Evolutionary conservation across 2,329 filamentous ascomycete species (phyloP), one percentile per base, ranked within the genome.

Genomic region (Claviceps digitariae): DNA sequence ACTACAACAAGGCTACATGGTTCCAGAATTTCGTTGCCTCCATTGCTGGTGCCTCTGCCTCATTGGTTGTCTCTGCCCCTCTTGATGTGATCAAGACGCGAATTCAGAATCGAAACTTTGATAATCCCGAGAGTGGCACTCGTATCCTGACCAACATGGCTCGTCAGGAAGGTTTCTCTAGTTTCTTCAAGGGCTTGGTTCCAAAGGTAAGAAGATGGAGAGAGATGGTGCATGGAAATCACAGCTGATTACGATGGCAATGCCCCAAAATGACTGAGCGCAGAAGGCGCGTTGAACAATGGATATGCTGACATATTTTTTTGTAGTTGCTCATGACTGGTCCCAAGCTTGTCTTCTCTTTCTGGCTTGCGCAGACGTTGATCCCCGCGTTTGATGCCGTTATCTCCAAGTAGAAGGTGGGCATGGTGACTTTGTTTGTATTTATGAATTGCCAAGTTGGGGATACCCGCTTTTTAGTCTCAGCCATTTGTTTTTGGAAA

Each of bases 31-130:
- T 98, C 63, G 77, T 98, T 58, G 93, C 93, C 45, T 97, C 93
- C 8, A 90, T 98, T 62, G 89, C 86, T 57, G 93, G 93, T 74
- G 93, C 93, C 52, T 93, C 88, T 53, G 90, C 93, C 13, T 96
- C 90, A n/a, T 80, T 98, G 48, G 72, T 98, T 49, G 91, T 98
- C 50, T 96, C 90, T n/a, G 90, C 90, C 25, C 91, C 91, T 29
- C 79, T 97, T 55, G 91, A 97, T 67, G 91, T 97, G 62, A 93
- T 97, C 79, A 97, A 97, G 81, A 96, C 91, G 56, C 83, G 91
- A 65, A 95, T 97, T 63, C 91, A 97, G 74, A 97, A 97, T 79
- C 83, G 87, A 66, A 97, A 98, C 77, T 98, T 98, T 64, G 93
- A 98, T 59, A 93, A 95, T 76, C 91, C 91, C 56, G 90, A 97